phyloP scores from a whole-genome alignment of 768 basidiomycete genomes.

The Hydnum rufescens region DNA sequence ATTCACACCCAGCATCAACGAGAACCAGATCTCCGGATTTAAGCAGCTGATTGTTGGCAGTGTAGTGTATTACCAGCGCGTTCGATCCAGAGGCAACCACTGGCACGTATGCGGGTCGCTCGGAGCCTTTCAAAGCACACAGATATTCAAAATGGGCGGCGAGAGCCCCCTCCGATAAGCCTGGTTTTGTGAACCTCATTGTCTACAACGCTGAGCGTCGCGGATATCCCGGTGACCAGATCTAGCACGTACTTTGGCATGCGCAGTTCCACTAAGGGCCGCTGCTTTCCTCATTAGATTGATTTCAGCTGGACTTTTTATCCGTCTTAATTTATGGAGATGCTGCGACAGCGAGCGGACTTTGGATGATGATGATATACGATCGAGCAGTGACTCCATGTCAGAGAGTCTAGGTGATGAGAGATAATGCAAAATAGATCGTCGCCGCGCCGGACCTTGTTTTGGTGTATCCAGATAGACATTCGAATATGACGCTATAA shows the following conservation, averaged over 20 bases:
- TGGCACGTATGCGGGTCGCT: constrained; percentile 89
- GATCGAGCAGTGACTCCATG: neutral
- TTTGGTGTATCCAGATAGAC: constrained; percentile 20
- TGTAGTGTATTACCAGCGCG: constrained; percentile 85
- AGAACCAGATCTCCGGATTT: constrained; percentile 55
- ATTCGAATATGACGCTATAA: constrained; percentile 24
- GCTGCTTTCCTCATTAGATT: constrained; percentile 66
- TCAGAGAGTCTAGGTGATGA: constrained; percentile 19
- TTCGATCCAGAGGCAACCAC: constrained; percentile 91
- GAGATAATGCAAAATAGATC: constrained; percentile 32
- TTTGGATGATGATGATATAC: neutral
- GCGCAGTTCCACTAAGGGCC: constrained; percentile 68
- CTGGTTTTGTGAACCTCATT: constrained; percentile 53
- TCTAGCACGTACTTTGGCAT: constrained; percentile 43
- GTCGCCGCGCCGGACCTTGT: constrained; percentile 11
- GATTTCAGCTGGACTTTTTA: constrained; percentile 65
- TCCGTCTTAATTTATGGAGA: constrained; percentile 19
- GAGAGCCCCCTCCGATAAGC: constrained; percentile 36
- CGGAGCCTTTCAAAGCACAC: constrained; percentile 58
- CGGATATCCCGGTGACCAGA: neutral
- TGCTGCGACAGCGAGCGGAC: neutral
- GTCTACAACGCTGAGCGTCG: constrained; percentile 28
- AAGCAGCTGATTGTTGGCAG: constrained; percentile 67
- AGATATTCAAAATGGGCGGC: constrained; percentile 82
- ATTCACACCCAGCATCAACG: constrained; percentile 86